A percentile compares a stretch with the other conserved stretches of the same genome.
Conservation (phyloP, 1,139 yeast species). For the Wickerhamomyces sp. region DNA sequence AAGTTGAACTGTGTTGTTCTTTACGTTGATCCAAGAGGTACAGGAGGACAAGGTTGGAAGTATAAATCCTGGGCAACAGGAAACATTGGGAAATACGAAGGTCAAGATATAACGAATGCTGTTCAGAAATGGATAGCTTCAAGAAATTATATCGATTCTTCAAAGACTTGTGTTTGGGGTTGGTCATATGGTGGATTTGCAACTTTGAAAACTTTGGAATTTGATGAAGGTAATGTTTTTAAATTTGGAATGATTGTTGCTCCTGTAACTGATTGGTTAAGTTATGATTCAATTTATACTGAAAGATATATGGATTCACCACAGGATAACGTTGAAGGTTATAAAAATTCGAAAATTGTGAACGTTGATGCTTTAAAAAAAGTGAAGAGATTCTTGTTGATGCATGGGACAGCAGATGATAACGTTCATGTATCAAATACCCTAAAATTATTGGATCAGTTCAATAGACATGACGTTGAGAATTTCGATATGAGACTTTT, state of each 20-base stretch:
- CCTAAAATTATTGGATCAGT: slow-evolving; percentile 57
- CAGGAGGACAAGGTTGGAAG: slow-evolving; percentile 73
- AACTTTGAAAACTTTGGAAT: slow-evolving; percentile 62
- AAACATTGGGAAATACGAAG: slow-evolving; percentile 71
- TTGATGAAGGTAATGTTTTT: slow-evolving; percentile 54
- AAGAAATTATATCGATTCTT: slow-evolving; percentile 46
- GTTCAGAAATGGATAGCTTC: slow-evolving; percentile 52
- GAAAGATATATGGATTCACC: slow-evolving; percentile 79
- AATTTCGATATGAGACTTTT: slow-evolving; percentile 78
- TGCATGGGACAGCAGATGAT: slow-evolving; percentile 92
- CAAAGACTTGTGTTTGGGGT: slow-evolving; percentile 72
- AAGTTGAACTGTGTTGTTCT: slow-evolving; percentile 59
- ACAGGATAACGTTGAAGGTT: slow-evolving; percentile 42
- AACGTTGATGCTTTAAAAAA: slow-evolving; percentile 38
- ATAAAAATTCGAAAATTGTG: slow-evolving; percentile 36
- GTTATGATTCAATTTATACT: slow-evolving; percentile 69
- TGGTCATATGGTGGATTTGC: slow-evolving; percentile 77
- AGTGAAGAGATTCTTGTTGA: slow-evolving; percentile 55
- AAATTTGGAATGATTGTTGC: slow-evolving; percentile 73
- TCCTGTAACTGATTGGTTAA: slow-evolving; percentile 69
- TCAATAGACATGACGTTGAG: slow-evolving; percentile 55
- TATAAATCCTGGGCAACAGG: slow-evolving; percentile 56
- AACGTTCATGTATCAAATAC: slow-evolving; percentile 86
- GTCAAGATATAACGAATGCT: slow-evolving; percentile 61
- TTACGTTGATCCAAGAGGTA: slow-evolving; percentile 81